Evolutionary conservation across 164 flowering plant genomes (phyloP), one percentile per base, ranked within the genome.

Genomic region (Sextonia rubra): DNA sequence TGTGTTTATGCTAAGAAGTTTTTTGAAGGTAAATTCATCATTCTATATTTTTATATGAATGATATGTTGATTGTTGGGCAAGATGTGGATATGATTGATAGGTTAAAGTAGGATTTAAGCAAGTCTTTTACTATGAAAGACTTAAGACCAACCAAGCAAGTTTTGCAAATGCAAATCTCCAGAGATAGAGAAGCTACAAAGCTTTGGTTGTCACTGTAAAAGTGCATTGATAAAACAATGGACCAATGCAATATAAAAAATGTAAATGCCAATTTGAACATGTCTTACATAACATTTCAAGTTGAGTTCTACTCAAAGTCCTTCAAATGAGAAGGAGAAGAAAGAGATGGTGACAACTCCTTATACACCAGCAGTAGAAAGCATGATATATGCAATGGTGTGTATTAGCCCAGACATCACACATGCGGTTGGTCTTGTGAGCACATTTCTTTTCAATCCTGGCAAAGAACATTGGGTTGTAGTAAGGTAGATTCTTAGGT

Each of bases 1-100:
- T n/a, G n/a, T n/a, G n/a, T n/a, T n/a, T n/a, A n/a, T n/a, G n/a
- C n/a, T n/a, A n/a, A n/a, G n/a, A n/a, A n/a, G n/a, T n/a, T n/a
- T 64, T 56, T 61, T 7, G 48, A 44, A 64, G 63, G 26, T 61
- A 60, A 20, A 58, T 60, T 22, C 49, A 47, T 47, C 49, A 47
- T 44, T 58, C 47, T 63, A 2, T 26, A 22, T 20, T 18, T 72
- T 6, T 64, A 72, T 72, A 47, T 71, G 1, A 56, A 61, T 61
- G 73, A 71, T 52, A 71, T 71, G 66, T 44, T 71, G 26, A 37
- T 32, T 74, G 25, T 60, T 12, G 11, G 68, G 68, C 17, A 30
- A 12, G 44, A 64, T 29, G 6, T 8, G 1, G 32, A 8, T 20
- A 49, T 2, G 30, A 44, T 62, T 58, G 23, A 18, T 18, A 48